Base-by-base conservation (phyloP, 805 yeast genomes). In the Sugiyamaella boreocaroliniensis region DNA sequence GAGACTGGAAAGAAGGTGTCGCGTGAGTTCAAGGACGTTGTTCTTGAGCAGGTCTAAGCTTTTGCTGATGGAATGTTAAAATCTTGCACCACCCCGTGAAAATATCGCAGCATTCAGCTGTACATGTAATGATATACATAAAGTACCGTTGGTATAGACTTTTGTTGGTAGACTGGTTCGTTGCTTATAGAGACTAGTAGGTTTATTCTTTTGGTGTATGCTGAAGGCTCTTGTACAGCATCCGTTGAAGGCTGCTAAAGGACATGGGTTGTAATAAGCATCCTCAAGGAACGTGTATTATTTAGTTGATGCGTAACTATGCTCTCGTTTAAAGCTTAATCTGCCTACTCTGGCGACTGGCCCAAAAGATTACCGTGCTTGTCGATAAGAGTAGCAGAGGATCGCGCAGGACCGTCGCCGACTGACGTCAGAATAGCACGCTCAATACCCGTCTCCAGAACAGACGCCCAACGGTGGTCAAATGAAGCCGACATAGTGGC, bases 1-100 rank as follows among this genome's bases (percentile, higher is more conserved):
- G 96, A 93, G 77, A 89, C 95, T 75, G 97, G 97, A 79, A 90
- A 92, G 86, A 90, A 90, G 78, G 92, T 92, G 71, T 76, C 86
- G 67, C 74, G 85, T 66, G 96, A 95, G 76, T 92, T 89, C 95
- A 90, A 92, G 83, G 99, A 92, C 77, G 97, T 88, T 76, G 89
- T 93, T 74, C 89, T 93, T 78, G 98, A 92, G 83, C 74, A 92
- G 73, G 98, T 92, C 74, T 92, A 89, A 84, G 71, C 47, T 15
- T 44, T 29, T 9, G 12, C 11, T 16, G 19, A 41, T 16, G 12
- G 22, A 4, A 22, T 22, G n/a, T 32, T 10, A 32, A 32, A 32
- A 32, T 14, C 12, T 32, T 32, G 37, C 37, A 32, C 37, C 12
- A 10, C 4, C 37, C 37, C n/a, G 37, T 32, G 37, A 32, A 32